Percentiles rank a stretch among this genome's conserved stretches.
Conservation (phyloP, 371 early-diverging fungal genomes). For the Mucor ambiguus region DNA sequence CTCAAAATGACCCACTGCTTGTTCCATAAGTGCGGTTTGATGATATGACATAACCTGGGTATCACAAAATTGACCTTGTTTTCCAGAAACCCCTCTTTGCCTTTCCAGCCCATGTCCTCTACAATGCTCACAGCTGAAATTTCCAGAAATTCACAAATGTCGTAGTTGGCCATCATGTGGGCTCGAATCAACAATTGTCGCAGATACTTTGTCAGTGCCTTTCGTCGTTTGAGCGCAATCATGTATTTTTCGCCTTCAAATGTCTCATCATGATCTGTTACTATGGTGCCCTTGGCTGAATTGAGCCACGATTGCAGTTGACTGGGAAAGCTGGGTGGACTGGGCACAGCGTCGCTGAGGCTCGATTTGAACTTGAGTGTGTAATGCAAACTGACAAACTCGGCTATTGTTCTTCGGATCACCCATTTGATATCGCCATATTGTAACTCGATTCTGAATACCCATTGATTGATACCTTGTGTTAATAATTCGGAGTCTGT, state of each 20-base stretch:
- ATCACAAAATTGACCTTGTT: slow-evolving; percentile 54
- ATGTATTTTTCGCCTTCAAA: slow-evolving; percentile 32
- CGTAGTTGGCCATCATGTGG: slow-evolving; percentile 65
- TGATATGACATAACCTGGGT: slow-evolving; percentile 40
- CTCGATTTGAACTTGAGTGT: slow-evolving; percentile 53
- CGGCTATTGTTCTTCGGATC: slow-evolving; percentile 65
- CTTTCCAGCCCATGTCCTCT: slow-evolving; percentile 87
- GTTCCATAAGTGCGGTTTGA: slow-evolving; percentile 52
- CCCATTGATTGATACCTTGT: slow-evolving; percentile 44
- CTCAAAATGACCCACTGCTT: slow-evolving; percentile 77
- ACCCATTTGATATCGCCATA: slow-evolving; percentile 86
- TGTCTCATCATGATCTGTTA: slow-evolving; percentile 17
- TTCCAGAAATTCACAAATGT: slow-evolving; percentile 84
- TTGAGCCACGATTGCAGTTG: slow-evolving; percentile 48
- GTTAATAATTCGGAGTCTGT: slow-evolving; percentile 56
- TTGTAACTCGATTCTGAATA: slow-evolving; percentile 75
- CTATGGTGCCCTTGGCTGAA: slow-evolving; percentile 34
- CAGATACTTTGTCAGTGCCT: slow-evolving; percentile 70
- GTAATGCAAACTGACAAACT: slow-evolving; percentile 72
- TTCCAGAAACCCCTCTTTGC: slow-evolving; percentile 79
- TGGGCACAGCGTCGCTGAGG: slow-evolving; percentile 32
- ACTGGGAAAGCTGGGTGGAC: slow-evolving; percentile 47
- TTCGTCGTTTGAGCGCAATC: slow-evolving; percentile 56
- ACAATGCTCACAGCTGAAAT: slow-evolving; percentile 73
- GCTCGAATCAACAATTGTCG: slow-evolving; percentile 53